Evolutionary conservation across 1,284 basidiomycete genomes (phyloP), one percentile per base, ranked within the genome.

Genomic region (Pseudozyma sp.): DNA sequence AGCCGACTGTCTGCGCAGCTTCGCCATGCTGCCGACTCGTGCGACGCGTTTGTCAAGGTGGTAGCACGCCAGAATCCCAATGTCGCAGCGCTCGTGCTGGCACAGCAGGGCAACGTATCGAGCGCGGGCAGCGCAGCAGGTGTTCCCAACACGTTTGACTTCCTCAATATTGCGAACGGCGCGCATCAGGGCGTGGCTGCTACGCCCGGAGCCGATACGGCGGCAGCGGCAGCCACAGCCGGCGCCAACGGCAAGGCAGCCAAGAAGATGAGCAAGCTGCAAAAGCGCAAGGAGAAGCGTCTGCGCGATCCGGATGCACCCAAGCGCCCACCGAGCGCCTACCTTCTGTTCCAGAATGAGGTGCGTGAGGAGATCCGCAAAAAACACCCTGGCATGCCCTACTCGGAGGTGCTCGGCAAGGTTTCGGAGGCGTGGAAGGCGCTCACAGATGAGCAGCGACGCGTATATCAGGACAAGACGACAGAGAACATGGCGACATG

Each of bases 331-430:
- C 77, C 80, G 19, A 79, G 74, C 37, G 80, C 80, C 24, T 81
- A 81, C 50, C 67, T 81, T n/a, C 60, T 80, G 2, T 81, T 78
- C 68, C 80, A 81, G 60, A 81, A 81, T 59, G 79, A 81, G 51
- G 76, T 81, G 33, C 73, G 80, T 29, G 66, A 76, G 43, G 75
- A 81, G 48, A 77, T 80, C 57, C 65, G 76, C 45, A 70, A 75
- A 46, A 69, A 76, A 55, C 71, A 75, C 49, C 77, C 78, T 8
- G 77, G 78, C 43, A 54, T 78, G 64, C 52, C 76, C 0, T 80
- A 81, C 59, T 52, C 68, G 30, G 78, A 77, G 35, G 70, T 81
- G 24, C 54, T 80, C 16, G 74, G 78, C 63, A 80, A 80, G 64
- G 67, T 80, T 8, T 69, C 75, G 30, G 70, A 77, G 52, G 78